phyloP scores from a whole-genome alignment of 2,329 filamentous ascomycete genomes.

The Ampelomyces quisqualis region DNA sequence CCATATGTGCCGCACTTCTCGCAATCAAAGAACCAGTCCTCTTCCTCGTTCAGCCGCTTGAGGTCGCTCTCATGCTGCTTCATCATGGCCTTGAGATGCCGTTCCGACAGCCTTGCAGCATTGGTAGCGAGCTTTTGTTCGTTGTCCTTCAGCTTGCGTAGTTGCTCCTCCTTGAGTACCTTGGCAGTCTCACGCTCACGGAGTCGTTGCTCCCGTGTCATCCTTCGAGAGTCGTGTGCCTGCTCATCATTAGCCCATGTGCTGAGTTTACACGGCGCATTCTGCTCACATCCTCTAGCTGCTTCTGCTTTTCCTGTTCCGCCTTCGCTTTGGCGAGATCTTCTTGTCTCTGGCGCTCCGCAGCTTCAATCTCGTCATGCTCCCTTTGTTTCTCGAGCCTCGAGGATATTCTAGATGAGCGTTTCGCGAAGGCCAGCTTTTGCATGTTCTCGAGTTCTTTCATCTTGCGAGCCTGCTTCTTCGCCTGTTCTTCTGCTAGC shows the following conservation, averaged over 20 bases:
- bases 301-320: constrained; percentile 61
- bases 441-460: constrained; percentile 79
- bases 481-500: constrained; percentile 66
- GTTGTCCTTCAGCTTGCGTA: constrained; percentile 75
- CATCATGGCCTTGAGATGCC: constrained; percentile 78
- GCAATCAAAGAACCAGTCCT: constrained; percentile 95
- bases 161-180: constrained; percentile 78
- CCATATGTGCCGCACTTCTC: constrained; percentile 83
- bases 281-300: constrained; percentile 61
- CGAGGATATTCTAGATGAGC: constrained; percentile 83
- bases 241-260: constrained; percentile 34
- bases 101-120: constrained; percentile 66
- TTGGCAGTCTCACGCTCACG: constrained; percentile 84
- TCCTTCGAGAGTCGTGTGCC: constrained; percentile 75
- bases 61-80: constrained; percentile 76
- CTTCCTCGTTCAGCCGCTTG: constrained; percentile 66
- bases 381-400: constrained; percentile 77
- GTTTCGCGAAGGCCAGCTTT: constrained; percentile 89
- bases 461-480: constrained; percentile 72
- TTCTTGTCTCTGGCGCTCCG: constrained; percentile 63
- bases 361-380: constrained; percentile 70
- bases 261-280: not conserved
- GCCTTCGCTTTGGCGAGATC: constrained; percentile 65
- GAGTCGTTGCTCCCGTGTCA: constrained; percentile 81
- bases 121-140: constrained; percentile 57